Evolutionary conservation across 768 basidiomycete genomes (phyloP), one percentile per base, ranked within the genome.

Genomic region (Russula sp.): DNA sequence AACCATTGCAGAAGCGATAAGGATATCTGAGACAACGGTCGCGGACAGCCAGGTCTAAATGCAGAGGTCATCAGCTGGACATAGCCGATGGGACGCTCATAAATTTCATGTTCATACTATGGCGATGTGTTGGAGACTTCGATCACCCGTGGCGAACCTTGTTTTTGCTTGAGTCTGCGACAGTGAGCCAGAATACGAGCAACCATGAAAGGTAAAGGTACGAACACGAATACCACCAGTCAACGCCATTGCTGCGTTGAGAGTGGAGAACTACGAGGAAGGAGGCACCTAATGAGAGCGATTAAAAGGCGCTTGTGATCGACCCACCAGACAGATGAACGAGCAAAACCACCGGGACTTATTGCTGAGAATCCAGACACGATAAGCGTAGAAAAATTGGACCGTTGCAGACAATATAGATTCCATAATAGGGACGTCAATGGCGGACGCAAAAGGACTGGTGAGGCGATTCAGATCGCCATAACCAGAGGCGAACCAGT

Each of bases 401-500:
- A 64, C 63, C 20, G 20, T 18, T 14, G 54, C 16, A 14, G 58
- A 54, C 3, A 64, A 52, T 11, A 64, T 16, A 18, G 63, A 24
- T 24, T 44, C 63, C 2, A 64, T 49, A 2, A 64, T 53, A 3
- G 52, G 57, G 4, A 30, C 36, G 28, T 64, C 58, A 14, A 72
- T 68, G 22, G 71, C 58, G 4, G 67, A 66, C 18, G 70, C 61
- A 32, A 69, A 59, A 1, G 71, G 59, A 13, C 61, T 38, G 6
- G 55, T 51, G 7, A 75, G 69, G 24, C 63, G 61, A 0, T 24
- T 42, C 28, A 74, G 42, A 57, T 75, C 65, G 1, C 74, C 75
- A 40, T 70, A 75, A 22, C 73, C 72, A 4, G 70, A 48, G 26
- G 49, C 71, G 63, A 71, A 75, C 70, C 71, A 72, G 59, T 71